phyloP scores from a whole-genome alignment of 2,329 filamentous ascomycete species.

The Colletotrichum sp. region DNA sequence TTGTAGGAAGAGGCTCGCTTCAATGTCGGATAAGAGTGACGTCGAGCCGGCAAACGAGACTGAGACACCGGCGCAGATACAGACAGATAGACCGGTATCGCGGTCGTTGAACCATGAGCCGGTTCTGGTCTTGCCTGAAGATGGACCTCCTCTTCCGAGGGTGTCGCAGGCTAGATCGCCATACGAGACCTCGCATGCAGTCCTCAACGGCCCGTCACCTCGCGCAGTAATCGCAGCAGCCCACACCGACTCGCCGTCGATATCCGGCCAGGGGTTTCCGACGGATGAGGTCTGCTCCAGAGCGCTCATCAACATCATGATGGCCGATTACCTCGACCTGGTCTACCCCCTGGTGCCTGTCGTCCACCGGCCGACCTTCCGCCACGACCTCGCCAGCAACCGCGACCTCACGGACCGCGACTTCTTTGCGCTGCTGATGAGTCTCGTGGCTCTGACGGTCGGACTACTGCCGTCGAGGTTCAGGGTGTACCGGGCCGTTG shows the following conservation, averaged over 20 bases:
- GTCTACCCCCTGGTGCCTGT: constrained; percentile 30
- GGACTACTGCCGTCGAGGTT: constrained; percentile 31
- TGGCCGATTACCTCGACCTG: constrained; percentile 29
- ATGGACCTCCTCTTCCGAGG: neutral
- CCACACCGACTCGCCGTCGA: neutral
- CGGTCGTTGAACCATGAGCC: neutral
- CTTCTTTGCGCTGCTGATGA: constrained; percentile 29
- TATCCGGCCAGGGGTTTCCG: constrained; percentile 1
- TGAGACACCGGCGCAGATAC: neutral
- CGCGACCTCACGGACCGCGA: constrained; percentile 27
- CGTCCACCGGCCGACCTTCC: constrained; percentile 28
- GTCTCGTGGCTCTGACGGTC: constrained; percentile 27
- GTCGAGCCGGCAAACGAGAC: neutral
- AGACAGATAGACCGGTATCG: neutral
- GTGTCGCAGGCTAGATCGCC: neutral
- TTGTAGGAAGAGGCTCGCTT: constrained; percentile 9
- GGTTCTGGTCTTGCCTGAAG: neutral
- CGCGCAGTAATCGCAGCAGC: neutral
- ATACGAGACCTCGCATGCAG: neutral
- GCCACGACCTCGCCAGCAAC: constrained; percentile 23
- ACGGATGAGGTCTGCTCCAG: constrained; percentile 31
- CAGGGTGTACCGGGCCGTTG: constrained; percentile 25
- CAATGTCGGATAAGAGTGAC: constrained; percentile 6
- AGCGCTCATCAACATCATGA: constrained; percentile 23
- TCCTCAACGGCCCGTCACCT: neutral